Percentiles rank a stretch among this genome's conserved stretches.
phyloP scores from a whole-genome alignment of 495 filamentous ascomycete species.

The Ramalina intermedia region DNA sequence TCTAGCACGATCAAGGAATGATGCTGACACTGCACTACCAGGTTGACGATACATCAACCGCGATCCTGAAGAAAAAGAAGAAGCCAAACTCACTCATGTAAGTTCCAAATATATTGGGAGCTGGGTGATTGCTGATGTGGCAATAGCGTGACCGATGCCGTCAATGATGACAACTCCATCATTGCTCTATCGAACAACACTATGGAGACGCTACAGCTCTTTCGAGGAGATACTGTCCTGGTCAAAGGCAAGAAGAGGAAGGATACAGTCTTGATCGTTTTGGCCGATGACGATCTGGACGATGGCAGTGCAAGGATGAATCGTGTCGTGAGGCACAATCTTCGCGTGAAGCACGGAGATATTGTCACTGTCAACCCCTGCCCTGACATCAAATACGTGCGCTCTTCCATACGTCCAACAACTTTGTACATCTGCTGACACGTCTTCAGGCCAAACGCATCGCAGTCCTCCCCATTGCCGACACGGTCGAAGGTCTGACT shows the following conservation, averaged over 20 bases:
- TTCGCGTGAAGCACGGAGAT: slow-evolving; percentile 96
- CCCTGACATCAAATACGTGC: slow-evolving; percentile 99
- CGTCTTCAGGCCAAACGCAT: slow-evolving; percentile 80
- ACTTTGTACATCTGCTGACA: slow-evolving; percentile 14
- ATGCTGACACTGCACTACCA: slow-evolving; percentile 27
- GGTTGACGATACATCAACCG: slow-evolving; percentile 88
- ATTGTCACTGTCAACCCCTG: slow-evolving; percentile 95
- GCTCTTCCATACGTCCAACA: slow-evolving; percentile 21
- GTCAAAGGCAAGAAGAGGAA: slow-evolving; percentile 99
- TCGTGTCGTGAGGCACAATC: slow-evolving; percentile 93
- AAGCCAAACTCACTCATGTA: slow-evolving; percentile 98
- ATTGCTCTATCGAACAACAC: slow-evolving; percentile 97
- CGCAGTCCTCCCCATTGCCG: slow-evolving; percentile 93
- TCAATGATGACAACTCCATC: slow-evolving; percentile 99
- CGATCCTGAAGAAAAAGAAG: slow-evolving; percentile 99
- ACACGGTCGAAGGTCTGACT: slow-evolving; percentile 93
- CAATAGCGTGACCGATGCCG: slow-evolving; percentile 82
- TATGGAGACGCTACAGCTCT: slow-evolving; percentile 95
- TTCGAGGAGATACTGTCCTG: slow-evolving; percentile 93
- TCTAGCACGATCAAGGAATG: slow-evolving; percentile 6
- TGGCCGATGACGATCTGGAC: slow-evolving; percentile 95
- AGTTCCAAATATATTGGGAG: slow-evolving; percentile 18
- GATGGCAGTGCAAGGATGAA: slow-evolving; percentile 94
- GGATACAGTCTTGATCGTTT: slow-evolving; percentile 93
- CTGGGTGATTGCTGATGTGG: slow-evolving; percentile 22